Conservation (phyloP, 1,284 basidiomycete genomes). For the Rhizoctonia solani region DNA sequence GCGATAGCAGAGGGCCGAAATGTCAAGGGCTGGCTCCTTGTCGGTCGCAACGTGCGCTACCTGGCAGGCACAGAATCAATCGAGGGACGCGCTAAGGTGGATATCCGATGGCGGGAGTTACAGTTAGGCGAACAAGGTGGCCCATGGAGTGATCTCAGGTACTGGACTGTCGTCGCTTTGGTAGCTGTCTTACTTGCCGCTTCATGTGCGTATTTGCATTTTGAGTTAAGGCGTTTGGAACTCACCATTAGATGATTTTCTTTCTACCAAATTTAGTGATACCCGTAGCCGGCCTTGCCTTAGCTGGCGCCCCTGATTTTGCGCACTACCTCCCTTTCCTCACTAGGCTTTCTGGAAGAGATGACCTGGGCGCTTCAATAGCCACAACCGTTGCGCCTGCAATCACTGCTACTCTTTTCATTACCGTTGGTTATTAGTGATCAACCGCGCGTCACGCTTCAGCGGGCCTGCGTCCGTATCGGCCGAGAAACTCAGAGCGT, state of each 20-base stretch:
- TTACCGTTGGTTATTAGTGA: constrained; percentile 55
- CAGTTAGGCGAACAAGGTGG: constrained; percentile 56
- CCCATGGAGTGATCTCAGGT: constrained; percentile 50
- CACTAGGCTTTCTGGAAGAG: constrained; percentile 53
- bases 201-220: constrained; percentile 56
- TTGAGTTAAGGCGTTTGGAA: neutral
- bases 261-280: constrained; percentile 54
- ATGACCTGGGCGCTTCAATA: constrained; percentile 60
- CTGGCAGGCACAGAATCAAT: constrained; percentile 69
- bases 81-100: constrained; percentile 76
- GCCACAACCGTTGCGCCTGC: constrained; percentile 70
- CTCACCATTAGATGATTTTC: constrained; percentile 38
- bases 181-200: constrained; percentile 58
- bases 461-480: constrained; percentile 65
- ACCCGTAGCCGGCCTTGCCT: constrained; percentile 66
- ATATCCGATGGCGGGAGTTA: constrained; percentile 76
- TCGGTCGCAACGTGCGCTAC: constrained; percentile 67
- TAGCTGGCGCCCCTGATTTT: constrained; percentile 70
- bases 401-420: constrained; percentile 61
- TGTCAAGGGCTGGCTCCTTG: constrained; percentile 75
- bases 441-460: constrained; percentile 58
- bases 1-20: constrained; percentile 68
- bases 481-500: constrained; percentile 59
- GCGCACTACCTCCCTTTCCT: constrained; percentile 71
- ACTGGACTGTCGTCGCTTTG: constrained; percentile 61